These are phyloP conservation scores for Colletotrichum gloeosporioides DNA, from an alignment of 2,329 filamentous ascomycete genomes.

Conservation along the genomic window DNA sequence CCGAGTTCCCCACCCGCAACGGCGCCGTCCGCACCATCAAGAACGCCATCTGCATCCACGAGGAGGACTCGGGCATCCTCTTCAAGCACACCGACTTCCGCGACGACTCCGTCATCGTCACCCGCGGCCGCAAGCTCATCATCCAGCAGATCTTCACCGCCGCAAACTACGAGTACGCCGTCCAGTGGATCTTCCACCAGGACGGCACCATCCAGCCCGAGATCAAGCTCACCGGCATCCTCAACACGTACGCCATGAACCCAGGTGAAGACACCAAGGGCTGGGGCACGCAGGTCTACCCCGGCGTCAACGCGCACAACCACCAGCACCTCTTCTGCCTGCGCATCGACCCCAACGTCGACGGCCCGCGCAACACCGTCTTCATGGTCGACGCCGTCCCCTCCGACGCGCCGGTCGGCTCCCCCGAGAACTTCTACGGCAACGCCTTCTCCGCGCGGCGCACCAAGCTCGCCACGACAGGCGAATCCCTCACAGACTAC, in stretches of 20 bases:
- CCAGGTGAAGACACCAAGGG: conserved; percentile 81
- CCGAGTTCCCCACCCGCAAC: conserved; percentile 79
- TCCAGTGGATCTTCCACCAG: conserved; percentile 85
- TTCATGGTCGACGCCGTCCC: conserved; percentile 80
- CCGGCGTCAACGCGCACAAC: conserved; percentile 91
- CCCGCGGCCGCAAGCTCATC: conserved; percentile 83
- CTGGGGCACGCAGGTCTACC: conserved; percentile 92
- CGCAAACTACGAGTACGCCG: conserved; percentile 89
- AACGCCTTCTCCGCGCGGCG: conserved; percentile 90
- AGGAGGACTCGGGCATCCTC: conserved; percentile 88
- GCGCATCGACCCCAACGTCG: conserved; percentile 85
- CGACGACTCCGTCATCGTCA: conserved; percentile 86
- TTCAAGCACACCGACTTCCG: conserved; percentile 97
- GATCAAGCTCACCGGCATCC: conserved; percentile 88
- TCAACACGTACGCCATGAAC: conserved; percentile 88
- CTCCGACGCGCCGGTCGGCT: conserved; percentile 77
- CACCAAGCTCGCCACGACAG: conserved; percentile 77
- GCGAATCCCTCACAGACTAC: conserved; percentile 78
- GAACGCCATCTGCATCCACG: conserved; percentile 94
- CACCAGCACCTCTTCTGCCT: conserved; percentile 96
- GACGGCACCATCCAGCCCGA: conserved; percentile 92
- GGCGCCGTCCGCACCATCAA: conserved; percentile 83
- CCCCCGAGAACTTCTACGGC: conserved; percentile 83
- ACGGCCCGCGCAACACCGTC: conserved; percentile 83
- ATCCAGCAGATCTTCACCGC: conserved; percentile 94